Percentiles rank a stretch among this genome's conserved stretches.
Evolutionary conservation across 768 basidiomycete genomes (phyloP).

Genomic region (Strobilomyces echinocephalus): DNA sequence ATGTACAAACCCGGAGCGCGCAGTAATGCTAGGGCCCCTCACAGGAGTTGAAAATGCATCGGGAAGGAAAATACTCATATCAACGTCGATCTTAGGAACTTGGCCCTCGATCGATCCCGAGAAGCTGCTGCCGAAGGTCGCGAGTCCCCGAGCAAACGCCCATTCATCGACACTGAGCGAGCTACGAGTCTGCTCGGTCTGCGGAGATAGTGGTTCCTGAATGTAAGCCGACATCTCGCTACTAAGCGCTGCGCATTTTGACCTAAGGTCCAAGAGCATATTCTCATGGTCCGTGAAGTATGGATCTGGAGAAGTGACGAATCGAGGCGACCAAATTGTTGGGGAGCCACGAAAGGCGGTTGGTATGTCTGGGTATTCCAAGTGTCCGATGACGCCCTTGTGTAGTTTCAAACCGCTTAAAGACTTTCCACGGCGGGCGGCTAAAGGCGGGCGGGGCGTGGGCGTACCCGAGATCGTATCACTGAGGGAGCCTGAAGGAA

Average conservation of each 20-base stretch:
- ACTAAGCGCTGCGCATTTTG: slow-evolving; percentile 29
- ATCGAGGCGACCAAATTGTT: slow-evolving; percentile 28
- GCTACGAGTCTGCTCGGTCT: neutral
- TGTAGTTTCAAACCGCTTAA: slow-evolving; percentile 27
- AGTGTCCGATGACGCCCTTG: slow-evolving; percentile 11
- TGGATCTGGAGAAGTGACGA: slow-evolving; percentile 13
- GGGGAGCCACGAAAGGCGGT: slow-evolving; percentile 40
- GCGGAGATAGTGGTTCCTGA: neutral
- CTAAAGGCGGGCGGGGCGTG: slow-evolving; percentile 26
- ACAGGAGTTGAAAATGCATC: slow-evolving; percentile 9
- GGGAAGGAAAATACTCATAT: slow-evolving; percentile 13
- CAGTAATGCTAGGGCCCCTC: neutral
- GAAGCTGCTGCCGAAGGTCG: slow-evolving; percentile 19
- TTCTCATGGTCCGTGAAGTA: slow-evolving; percentile 29
- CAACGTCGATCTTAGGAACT: neutral
- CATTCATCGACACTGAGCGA: slow-evolving; percentile 33
- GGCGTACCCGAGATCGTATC: slow-evolving; percentile 2
- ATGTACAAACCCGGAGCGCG: neutral
- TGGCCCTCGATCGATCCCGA: slow-evolving; percentile 4
- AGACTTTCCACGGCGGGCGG: slow-evolving; percentile 37
- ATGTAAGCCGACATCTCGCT: slow-evolving; percentile 11
- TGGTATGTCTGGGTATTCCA: slow-evolving; percentile 39
- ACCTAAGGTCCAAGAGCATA: slow-evolving; percentile 35
- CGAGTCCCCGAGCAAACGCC: slow-evolving; percentile 32
- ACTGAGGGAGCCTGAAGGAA: neutral